phyloP scores from a whole-genome alignment of 2,329 filamentous ascomycete genomes.

The Fusarium incarnatum region DNA sequence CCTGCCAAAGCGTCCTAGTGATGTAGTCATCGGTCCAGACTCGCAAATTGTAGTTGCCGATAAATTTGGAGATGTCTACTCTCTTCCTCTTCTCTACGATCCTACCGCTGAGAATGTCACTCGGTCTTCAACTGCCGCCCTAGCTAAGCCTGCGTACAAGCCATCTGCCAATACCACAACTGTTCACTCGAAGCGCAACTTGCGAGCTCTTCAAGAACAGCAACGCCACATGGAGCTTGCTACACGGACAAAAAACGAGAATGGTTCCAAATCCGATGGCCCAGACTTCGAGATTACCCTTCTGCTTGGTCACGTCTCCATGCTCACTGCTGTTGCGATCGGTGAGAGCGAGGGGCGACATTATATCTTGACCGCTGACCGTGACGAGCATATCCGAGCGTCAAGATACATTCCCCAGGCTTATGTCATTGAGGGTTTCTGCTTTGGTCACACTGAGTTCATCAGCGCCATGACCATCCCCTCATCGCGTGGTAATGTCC shows the following conservation, averaged over 20 bases:
- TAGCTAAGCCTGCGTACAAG: constrained; percentile 51
- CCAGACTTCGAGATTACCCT: constrained; percentile 78
- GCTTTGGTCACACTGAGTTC: constrained; percentile 88
- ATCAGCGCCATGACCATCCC: constrained; percentile 80
- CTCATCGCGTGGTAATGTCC: constrained; percentile 63
- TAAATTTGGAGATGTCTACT: constrained; percentile 97
- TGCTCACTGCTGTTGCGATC: constrained; percentile 82
- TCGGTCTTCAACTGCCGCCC: constrained; percentile 27
- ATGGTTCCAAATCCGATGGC: constrained; percentile 50
- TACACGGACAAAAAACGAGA: constrained; percentile 41
- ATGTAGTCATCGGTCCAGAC: constrained; percentile 76
- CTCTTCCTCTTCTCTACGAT: constrained; percentile 72
- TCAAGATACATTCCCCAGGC: constrained; percentile 84
- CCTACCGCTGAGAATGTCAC: constrained; percentile 23
- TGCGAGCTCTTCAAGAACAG: constrained; percentile 69
- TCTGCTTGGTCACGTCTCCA: constrained; percentile 92
- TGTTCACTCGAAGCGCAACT: constrained; percentile 74
- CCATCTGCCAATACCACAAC: constrained; percentile 69
- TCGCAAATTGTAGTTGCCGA: constrained; percentile 84
- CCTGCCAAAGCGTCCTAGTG: constrained; percentile 91
- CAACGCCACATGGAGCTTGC: constrained; percentile 57
- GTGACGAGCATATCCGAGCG: constrained; percentile 83
- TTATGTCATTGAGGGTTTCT: constrained; percentile 89
- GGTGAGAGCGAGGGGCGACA: constrained; percentile 57
- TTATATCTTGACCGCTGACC: constrained; percentile 68